Evolutionary conservation across 2,329 filamentous ascomycete genomes (phyloP), one percentile per base, ranked within the genome.

Genomic region (Metarhizium rileyi): DNA sequence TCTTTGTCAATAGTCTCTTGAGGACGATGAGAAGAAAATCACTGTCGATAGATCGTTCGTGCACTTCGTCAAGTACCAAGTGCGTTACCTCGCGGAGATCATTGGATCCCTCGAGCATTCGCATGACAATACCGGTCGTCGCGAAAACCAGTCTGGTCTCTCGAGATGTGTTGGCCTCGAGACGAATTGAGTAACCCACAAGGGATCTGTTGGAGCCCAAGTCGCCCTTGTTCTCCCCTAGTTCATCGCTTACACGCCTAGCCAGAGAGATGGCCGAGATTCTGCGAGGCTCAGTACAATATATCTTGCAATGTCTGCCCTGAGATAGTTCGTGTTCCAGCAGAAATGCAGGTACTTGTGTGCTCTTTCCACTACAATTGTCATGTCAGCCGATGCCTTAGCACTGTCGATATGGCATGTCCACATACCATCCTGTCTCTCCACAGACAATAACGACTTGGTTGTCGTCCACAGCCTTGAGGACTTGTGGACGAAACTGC

Each of bases 221-320:
- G 54, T 95, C 91, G 51, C 80, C 80, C 54, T 82, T 86, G 47
- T 77, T 80, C 65, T 98, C 93, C 7, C 93, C 93, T 23, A 98
- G 76, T 63, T 98, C 93, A 65, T 96, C 89, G 61, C 90, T 95
- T 18, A 98, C 93, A 61, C 93, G 84, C 49, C 87, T 83, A 38
- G 93, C 93, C 44, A 98, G 73, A 14, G 93, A 97, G 38, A 98
- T 91, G 9, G 93, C 93, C 16, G 93, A 98, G 53, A 98, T 98
- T 63, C 93, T 83, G 41, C 93, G 83, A 33, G 93, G 93, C 63
- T 98, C 90, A 0, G 93, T 96, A 63, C 93, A 95, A 64, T 91
- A 97, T 10, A 98, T 83, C 61, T 95, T 96, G 69, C 90, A 97
- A 5, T 81, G 73, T 55, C 82, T 84, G 4, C 90, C 91, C 54